Conservation (phyloP, 2,329 filamentous ascomycete species). For the Lecanicillium sp. region DNA sequence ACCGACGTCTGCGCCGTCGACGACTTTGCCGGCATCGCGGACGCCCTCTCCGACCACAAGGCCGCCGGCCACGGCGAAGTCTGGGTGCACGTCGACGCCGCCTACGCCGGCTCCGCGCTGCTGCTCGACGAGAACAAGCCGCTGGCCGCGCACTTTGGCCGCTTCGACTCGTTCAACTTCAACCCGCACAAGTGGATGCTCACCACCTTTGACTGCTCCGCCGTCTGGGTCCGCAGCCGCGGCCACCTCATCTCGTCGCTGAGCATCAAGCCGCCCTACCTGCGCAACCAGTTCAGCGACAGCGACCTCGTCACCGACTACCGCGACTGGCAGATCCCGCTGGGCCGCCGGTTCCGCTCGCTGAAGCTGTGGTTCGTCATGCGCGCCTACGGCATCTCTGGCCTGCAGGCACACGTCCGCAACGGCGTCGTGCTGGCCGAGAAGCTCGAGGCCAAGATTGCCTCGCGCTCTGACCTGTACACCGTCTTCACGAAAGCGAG, state of each 20-base stretch:
- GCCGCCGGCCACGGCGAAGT: constrained; percentile 40
- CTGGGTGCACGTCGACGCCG: constrained; percentile 92
- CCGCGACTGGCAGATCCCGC: constrained; percentile 93
- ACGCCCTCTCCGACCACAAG: constrained; percentile 26
- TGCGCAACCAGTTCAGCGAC: constrained; percentile 73
- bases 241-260: constrained; percentile 72
- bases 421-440: constrained; percentile 64
- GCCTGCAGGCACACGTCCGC: constrained; percentile 66
- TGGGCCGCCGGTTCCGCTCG: constrained; percentile 79
- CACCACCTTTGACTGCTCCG: constrained; percentile 82
- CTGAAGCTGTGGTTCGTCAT: constrained; percentile 96
- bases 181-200: constrained; percentile 98
- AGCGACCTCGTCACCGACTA: constrained; percentile 86
- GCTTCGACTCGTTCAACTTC: constrained; percentile 84
- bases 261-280: constrained; percentile 71
- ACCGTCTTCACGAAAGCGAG: constrained; percentile 64
- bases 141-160: constrained; percentile 50
- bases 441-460: constrained; percentile 56
- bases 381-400: constrained; percentile 70
- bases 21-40: constrained; percentile 63
- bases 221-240: constrained; percentile 70
- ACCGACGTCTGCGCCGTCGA: constrained; percentile 86
- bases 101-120: constrained; percentile 82
- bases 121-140: constrained; percentile 74
- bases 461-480: constrained; percentile 60